These are phyloP conservation scores for Herpetomonas samuelpessoai DNA, from an alignment of 208 protist species.

Conservation along the genomic window DNA sequence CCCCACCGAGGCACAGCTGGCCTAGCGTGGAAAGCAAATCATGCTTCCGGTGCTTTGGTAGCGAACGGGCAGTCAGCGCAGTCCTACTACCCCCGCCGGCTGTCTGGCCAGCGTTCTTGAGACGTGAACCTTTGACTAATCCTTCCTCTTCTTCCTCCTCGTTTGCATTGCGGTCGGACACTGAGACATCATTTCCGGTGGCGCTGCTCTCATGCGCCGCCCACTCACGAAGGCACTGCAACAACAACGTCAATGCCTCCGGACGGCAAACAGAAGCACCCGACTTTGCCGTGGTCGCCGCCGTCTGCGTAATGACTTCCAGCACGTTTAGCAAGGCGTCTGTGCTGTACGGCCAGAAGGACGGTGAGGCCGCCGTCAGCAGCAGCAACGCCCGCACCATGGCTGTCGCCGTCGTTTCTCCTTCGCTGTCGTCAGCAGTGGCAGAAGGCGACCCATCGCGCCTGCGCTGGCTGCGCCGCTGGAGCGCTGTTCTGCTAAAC, in stretches of 20 bases:
- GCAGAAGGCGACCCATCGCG: not conserved
- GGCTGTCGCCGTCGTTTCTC: constrained; percentile 28
- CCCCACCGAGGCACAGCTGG: constrained; percentile 13
- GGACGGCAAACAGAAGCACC: not conserved
- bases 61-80: not conserved
- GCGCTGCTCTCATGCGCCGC: no score
- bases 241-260: no score
- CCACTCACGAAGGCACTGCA: no score
- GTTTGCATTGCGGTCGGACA: no score
- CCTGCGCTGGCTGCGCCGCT: not conserved
- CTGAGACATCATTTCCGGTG: no score
- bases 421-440: constrained; percentile 2
- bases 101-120: no score
- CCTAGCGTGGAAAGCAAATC: constrained; percentile 11
- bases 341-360: not conserved
- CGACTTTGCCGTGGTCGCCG: not conserved
- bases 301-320: constrained; percentile 6
- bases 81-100: no score
- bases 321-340: constrained; percentile 5
- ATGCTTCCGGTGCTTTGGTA: not conserved
- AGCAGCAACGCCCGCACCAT: constrained; percentile 35
- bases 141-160: no score
- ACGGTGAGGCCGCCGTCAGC: constrained; percentile 8
- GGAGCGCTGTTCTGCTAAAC: constrained; percentile 7
- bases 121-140: no score